These are phyloP conservation scores for Naegleria lovaniensis DNA, from an alignment of 208 protist species.

Conservation along the genomic window DNA sequence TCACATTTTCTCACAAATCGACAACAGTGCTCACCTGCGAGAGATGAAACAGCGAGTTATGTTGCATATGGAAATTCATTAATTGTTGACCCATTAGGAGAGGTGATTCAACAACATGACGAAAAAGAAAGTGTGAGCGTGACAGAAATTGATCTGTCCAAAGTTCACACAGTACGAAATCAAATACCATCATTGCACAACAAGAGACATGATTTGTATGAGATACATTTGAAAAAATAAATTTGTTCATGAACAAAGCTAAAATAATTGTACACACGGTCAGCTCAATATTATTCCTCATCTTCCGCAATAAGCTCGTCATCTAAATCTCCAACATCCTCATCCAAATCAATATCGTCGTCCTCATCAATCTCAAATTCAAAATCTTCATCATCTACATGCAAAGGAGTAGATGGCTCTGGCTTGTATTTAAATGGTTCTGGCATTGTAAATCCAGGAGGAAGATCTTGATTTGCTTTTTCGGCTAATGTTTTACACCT, in stretches of 20 bases:
- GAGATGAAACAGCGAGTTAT: conserved; percentile 73
- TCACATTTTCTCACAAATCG: no score
- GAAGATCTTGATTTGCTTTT: conserved; percentile 68
- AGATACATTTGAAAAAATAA: background rate
- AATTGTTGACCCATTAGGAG: conserved; percentile 80
- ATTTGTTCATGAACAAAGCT: background rate
- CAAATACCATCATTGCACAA: conserved; percentile 69
- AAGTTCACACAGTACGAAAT: conserved; percentile 48
- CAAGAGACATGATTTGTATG: conserved; percentile 64
- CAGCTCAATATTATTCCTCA: background rate
- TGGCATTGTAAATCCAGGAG: conserved; percentile 59
- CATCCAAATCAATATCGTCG: background rate
- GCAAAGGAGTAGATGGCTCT: background rate
- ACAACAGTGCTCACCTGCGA: conserved; percentile 76
- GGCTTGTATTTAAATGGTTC: conserved; percentile 3
- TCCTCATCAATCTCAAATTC: conserved; percentile 26
- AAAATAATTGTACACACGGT: background rate
- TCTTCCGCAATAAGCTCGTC: background rate
- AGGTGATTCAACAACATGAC: conserved; percentile 56
- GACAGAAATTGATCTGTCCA: conserved; percentile 57
- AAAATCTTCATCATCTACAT: conserved; percentile 3
- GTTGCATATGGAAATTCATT: conserved; percentile 92
- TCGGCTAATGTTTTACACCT: conserved; percentile 60
- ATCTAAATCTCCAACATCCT: background rate
- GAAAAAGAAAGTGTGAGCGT: conserved; percentile 60